These are phyloP conservation scores for Leccinum boreale DNA, from an alignment of 768 basidiomycete species.

Conservation along the genomic window DNA sequence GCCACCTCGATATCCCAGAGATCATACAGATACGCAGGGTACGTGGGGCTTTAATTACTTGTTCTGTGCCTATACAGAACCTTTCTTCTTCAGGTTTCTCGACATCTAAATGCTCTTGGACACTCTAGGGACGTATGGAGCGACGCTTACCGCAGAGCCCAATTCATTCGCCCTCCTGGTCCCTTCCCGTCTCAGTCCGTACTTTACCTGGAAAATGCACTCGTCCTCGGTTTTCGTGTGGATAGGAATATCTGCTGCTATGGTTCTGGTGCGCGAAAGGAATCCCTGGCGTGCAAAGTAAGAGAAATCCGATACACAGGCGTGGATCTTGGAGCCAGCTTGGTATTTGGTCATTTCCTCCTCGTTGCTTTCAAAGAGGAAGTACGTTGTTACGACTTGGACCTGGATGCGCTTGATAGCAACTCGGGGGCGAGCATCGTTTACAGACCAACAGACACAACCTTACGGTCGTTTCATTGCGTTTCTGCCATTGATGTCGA, in stretches of 20 bases:
- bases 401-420: background rate
- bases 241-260: constrained; percentile 3
- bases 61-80: background rate
- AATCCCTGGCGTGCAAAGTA: background rate
- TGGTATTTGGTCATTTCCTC: constrained; percentile 18
- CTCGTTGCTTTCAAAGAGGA: constrained; percentile 12
- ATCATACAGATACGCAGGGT: constrained; percentile 17
- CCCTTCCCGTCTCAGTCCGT: constrained; percentile 14
- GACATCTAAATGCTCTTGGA: constrained; percentile 6
- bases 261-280: background rate
- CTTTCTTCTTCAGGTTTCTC: constrained; percentile 7
- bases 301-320: constrained; percentile 9
- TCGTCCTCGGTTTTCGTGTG: constrained; percentile 12
- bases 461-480: constrained; percentile 4
- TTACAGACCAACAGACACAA: constrained; percentile 1
- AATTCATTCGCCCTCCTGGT: constrained; percentile 15
- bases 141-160: constrained; percentile 10
- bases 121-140: constrained; percentile 14
- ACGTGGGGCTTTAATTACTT: background rate
- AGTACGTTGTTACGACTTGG: constrained; percentile 16
- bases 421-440: constrained; percentile 5
- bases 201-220: constrained; percentile 10
- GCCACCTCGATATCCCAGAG: constrained; percentile 17
- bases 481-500: constrained; percentile 10
- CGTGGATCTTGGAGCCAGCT: background rate